Evolutionary conservation across 2,329 filamentous ascomycete genomes (phyloP), one percentile per base, ranked within the genome.

Genomic region (Paecilomyces sp.): DNA sequence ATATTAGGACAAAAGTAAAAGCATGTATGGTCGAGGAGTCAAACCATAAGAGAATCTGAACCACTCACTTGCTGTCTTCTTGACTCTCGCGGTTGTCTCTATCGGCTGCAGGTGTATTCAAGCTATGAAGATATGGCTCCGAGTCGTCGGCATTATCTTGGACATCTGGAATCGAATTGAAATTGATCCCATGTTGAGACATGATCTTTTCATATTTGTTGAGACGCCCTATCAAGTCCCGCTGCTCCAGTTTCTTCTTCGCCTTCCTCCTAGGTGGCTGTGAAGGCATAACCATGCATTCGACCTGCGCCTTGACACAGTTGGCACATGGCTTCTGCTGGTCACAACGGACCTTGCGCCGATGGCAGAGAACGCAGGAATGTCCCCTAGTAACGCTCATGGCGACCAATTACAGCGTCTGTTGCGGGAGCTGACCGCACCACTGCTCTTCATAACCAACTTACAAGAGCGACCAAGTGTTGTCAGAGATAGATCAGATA

Each of bases 321-420:
- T 88, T 87, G 68, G 82, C 79, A 69, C 88, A 90, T 28, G 88
- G 88, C 72, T 87, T 86, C 67, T 82, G 84, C 74, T 86, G 87
- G 73, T 89, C 85, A 73, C 88, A 90, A 60, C 86, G 85, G 55
- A 90, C 83, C 71, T 90, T 91, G 60, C 87, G 83, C 70, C 88
- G 86, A 70, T 91, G 88, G 8, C 33, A 36, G 9, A 36, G 33
- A 15, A 36, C 13, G 33, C 33, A 36, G 9, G 33, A 69, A 47
- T 57, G 55, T 18, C 55, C 55, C 34, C 55, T 36, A 9, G 55
- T 57, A 11, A 57, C 18, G 9, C 25, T 50, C 55, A 57, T 57
- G 31, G 13, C 15, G 34, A 25, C 8, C 9, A 15, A 8, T 36
- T 36, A 36, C 9, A 11, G 13, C 33, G 33, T 36, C 13, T 8